Conservation (phyloP, 2,329 filamentous ascomycete genomes). For the Waltergamsia citrina region DNA sequence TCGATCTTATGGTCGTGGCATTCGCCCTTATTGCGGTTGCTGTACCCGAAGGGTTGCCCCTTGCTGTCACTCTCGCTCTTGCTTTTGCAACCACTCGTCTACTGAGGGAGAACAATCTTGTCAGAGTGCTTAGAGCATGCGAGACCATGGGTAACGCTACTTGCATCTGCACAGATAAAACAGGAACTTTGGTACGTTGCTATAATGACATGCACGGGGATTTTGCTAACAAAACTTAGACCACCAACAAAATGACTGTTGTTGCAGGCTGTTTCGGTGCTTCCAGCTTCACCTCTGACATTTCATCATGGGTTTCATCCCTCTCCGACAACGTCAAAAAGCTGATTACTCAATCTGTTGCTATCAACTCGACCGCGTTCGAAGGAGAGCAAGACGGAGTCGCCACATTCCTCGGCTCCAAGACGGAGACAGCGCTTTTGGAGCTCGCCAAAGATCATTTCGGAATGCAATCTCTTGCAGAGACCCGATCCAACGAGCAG, state of each 20-base stretch:
- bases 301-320: slow-evolving; percentile 1
- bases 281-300: slow-evolving; percentile 9
- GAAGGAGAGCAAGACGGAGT: slow-evolving; percentile 30
- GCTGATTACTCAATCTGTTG: slow-evolving; percentile 21
- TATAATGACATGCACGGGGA: no score
- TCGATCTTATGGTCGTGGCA: slow-evolving; percentile 55
- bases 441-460: slow-evolving; percentile 40
- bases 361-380: slow-evolving; percentile 43
- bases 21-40: slow-evolving; percentile 60
- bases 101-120: slow-evolving; percentile 58
- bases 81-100: slow-evolving; percentile 58
- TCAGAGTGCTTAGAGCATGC: slow-evolving; percentile 53
- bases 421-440: slow-evolving; percentile 44
- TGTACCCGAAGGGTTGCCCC: slow-evolving; percentile 55
- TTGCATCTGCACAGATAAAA: slow-evolving; percentile 59
- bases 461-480: slow-evolving; percentile 31
- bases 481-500: slow-evolving; percentile 35
- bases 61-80: slow-evolving; percentile 56
- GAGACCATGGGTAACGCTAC: slow-evolving; percentile 61
- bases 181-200: slow-evolving; percentile 4
- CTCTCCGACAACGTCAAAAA: slow-evolving; percentile 16
- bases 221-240: no score
- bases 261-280: slow-evolving; percentile 11
- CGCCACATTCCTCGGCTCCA: slow-evolving; percentile 39
- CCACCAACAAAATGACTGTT: slow-evolving; percentile 17